A percentile compares a stretch with the other conserved stretches of the same genome.
phyloP scores from a whole-genome alignment of 148 eudicot species.

The Linanthus parryae region DNA sequence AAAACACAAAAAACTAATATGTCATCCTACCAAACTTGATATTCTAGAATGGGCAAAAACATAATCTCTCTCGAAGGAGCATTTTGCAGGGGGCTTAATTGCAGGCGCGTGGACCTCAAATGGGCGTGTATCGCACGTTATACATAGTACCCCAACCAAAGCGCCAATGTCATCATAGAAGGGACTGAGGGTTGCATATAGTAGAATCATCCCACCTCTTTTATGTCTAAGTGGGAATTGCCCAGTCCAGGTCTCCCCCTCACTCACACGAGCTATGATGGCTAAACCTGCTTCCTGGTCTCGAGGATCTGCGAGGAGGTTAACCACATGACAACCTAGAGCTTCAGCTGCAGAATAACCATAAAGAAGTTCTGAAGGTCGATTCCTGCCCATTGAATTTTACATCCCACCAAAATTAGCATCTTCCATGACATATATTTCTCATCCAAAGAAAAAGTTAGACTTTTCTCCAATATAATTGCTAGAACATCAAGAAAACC shows the following conservation, averaged over 20 bases:
- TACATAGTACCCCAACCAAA: constrained; percentile 57
- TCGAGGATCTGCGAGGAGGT: too few species aligned
- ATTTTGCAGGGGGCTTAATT: constrained; percentile 15
- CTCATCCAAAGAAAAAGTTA: too few species aligned
- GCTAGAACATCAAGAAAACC: too few species aligned
- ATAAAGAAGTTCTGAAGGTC: too few species aligned
- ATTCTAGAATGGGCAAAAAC: constrained; percentile 30
- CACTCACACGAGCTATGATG: constrained; percentile 38
- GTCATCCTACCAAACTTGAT: constrained; percentile 65
- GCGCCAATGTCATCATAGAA: too few species aligned
- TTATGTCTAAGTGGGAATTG: constrained; percentile 43
- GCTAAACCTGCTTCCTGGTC: constrained; percentile 25
- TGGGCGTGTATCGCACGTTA: constrained; percentile 50
- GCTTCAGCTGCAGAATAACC: too few species aligned
- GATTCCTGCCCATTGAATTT: too few species aligned
- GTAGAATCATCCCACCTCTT: constrained; percentile 36
- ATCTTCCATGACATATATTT: too few species aligned
- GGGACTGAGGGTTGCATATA: constrained; percentile 48
- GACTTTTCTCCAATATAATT: too few species aligned
- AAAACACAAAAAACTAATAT: too few species aligned
- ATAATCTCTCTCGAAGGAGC: constrained; percentile 22
- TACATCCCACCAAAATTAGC: constrained; percentile 4
- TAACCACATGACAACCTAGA: constrained; percentile 37
- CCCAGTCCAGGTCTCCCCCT: too few species aligned
- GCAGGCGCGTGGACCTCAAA: constrained; percentile 31